Evolutionary conservation across 2,329 filamentous ascomycete species (phyloP).

Genomic region (Xylaria arbuscula): DNA sequence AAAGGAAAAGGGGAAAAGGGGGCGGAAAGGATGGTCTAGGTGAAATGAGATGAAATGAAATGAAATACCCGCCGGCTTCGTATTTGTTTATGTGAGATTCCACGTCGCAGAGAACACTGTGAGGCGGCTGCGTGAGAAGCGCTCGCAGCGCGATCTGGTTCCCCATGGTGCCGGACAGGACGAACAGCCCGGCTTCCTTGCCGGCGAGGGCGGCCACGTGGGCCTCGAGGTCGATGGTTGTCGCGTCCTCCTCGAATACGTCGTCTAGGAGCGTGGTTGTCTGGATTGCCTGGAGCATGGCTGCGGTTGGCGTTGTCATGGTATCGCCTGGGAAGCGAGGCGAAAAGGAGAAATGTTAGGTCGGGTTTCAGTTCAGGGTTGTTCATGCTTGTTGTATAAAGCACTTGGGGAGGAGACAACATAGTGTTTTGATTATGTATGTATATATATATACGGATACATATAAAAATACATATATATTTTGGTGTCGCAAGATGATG

Average conservation of each 20-base stretch:
- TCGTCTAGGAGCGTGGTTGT: constrained; percentile 80
- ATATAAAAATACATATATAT: no score
- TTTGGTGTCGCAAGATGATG: no score
- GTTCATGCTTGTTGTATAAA: neutral
- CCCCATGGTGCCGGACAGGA: constrained; percentile 83
- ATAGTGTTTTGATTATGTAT: neutral
- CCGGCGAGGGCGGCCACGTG: constrained; percentile 73
- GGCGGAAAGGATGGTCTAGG: no score
- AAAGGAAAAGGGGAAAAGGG: neutral
- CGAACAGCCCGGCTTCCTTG: constrained; percentile 75
- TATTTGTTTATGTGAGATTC: constrained; percentile 74
- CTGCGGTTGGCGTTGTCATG: constrained; percentile 74
- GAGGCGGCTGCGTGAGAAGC: constrained; percentile 75
- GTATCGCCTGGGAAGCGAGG: constrained; percentile 65
- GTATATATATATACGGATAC: no score
- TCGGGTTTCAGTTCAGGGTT: neutral
- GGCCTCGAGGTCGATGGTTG: constrained; percentile 73
- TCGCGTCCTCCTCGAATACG: constrained; percentile 77
- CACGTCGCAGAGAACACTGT: constrained; percentile 75
- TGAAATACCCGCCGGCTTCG: constrained; percentile 58
- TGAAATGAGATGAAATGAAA: neutral
- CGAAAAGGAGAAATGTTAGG: constrained; percentile 16
- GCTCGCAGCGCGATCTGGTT: constrained; percentile 81
- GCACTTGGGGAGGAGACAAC: neutral
- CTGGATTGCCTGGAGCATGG: constrained; percentile 78